A percentile compares a stretch with the other conserved stretches of the same genome.
Conservation (phyloP, 1,284 basidiomycete species). For the Austroboletus novae-zelandiae region DNA sequence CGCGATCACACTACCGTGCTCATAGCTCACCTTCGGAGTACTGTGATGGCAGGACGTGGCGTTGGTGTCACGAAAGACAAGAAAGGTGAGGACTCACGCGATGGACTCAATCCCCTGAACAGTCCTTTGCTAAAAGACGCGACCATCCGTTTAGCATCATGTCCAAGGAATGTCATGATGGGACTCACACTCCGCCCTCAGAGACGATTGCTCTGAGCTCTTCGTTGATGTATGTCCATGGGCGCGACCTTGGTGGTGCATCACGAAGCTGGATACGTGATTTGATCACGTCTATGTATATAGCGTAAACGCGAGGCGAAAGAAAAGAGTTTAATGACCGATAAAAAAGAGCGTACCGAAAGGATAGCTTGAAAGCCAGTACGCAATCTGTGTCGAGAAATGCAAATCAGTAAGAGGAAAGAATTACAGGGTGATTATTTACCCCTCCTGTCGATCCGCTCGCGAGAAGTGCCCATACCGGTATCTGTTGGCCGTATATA, state of each 20-base stretch:
- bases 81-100: constrained; percentile 41
- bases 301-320: not conserved
- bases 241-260: constrained; percentile 73
- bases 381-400: constrained; percentile 60
- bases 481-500: constrained; percentile 64
- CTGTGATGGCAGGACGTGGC: constrained; percentile 1
- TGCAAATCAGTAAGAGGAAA: not conserved
- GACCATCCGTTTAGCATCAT: constrained; percentile 4
- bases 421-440: no score
- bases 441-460: constrained; percentile 90
- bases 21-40: constrained; percentile 18
- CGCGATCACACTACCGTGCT: not conserved
- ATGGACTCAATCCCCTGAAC: constrained; percentile 72
- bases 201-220: constrained; percentile 69
- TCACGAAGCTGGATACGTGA: constrained; percentile 83
- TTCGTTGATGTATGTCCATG: constrained; percentile 77
- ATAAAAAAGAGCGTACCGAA: constrained; percentile 46
- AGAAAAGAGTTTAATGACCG: not conserved
- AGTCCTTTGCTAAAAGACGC: constrained; percentile 52
- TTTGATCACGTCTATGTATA: constrained; percentile 82
- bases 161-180: not conserved
- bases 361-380: constrained; percentile 94
- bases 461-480: constrained; percentile 85
- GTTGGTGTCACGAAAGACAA: not conserved
- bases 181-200: constrained; percentile 74